These are phyloP conservation scores for Trichoderma reesei DNA, from an alignment of 495 filamentous ascomycete species.

Conservation along the genomic window DNA sequence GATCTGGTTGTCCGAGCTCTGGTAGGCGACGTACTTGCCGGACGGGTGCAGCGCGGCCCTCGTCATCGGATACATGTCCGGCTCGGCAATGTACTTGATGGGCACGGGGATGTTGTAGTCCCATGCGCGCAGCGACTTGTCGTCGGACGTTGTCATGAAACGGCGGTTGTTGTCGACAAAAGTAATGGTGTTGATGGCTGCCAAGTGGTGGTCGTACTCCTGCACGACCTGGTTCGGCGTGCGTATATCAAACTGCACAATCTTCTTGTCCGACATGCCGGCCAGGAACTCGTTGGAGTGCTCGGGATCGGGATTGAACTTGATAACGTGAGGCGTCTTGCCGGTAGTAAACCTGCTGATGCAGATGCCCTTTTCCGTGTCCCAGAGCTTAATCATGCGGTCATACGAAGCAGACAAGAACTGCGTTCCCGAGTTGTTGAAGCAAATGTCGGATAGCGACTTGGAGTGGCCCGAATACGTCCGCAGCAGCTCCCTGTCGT, in stretches of 20 bases:
- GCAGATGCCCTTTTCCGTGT: slow-evolving; percentile 88
- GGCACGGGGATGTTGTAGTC: slow-evolving; percentile 75
- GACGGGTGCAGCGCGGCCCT: slow-evolving; percentile 73
- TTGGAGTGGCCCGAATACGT: slow-evolving; percentile 88
- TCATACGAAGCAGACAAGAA: slow-evolving; percentile 94
- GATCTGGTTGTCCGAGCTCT: slow-evolving; percentile 89
- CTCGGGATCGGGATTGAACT: slow-evolving; percentile 76
- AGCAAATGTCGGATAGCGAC: slow-evolving; percentile 79
- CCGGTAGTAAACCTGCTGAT: slow-evolving; percentile 78
- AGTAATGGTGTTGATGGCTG: slow-evolving; percentile 94
- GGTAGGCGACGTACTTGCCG: slow-evolving; percentile 87
- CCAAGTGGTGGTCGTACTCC: slow-evolving; percentile 97
- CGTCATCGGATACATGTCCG: slow-evolving; percentile 91
- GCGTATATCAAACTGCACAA: slow-evolving; percentile 91
- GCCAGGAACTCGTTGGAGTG: slow-evolving; percentile 83
- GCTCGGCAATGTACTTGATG: slow-evolving; percentile 86
- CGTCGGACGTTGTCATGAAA: slow-evolving; percentile 96
- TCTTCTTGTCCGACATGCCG: slow-evolving; percentile 97
- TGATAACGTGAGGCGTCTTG: slow-evolving; percentile 89
- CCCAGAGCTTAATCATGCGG: slow-evolving; percentile 93
- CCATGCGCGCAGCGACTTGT: slow-evolving; percentile 92
- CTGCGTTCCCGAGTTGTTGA: slow-evolving; percentile 68
- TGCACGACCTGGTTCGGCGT: slow-evolving; percentile 70
- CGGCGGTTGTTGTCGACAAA: slow-evolving; percentile 91
- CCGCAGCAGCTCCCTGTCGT: slow-evolving; percentile 75